phyloP scores from a whole-genome alignment of 305 asterid genomes.

The Solanum hybrid region DNA sequence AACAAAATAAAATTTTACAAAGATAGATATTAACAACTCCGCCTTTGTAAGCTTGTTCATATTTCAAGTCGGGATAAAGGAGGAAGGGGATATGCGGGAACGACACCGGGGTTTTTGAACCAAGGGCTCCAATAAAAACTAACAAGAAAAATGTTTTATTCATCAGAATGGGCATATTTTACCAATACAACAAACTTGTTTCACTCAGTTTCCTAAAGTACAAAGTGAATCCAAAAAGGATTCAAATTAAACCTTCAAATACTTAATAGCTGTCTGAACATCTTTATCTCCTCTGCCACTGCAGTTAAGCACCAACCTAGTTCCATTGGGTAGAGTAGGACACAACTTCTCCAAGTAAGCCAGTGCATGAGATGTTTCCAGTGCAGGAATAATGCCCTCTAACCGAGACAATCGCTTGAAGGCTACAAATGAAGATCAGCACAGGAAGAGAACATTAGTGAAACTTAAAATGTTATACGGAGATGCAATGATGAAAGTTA shows the following conservation, averaged over 20 bases:
- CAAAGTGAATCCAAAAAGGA: neutral
- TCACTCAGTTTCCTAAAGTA: neutral
- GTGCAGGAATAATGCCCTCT: conserved; percentile 89
- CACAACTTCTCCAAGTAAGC: conserved; percentile 76
- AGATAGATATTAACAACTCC: neutral
- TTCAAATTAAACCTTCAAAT: conserved; percentile 33
- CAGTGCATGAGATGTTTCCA: conserved; percentile 87
- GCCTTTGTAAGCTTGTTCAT: neutral
- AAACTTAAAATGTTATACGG: neutral
- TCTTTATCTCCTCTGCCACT: conserved; percentile 96
- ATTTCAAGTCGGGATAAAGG: neutral
- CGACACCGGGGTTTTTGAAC: neutral
- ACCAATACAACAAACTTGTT: neutral
- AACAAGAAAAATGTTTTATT: neutral
- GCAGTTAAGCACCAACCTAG: conserved; percentile 75
- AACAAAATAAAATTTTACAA: neutral
- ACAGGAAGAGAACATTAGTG: neutral
- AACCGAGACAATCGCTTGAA: conserved; percentile 70
- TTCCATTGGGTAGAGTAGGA: conserved; percentile 63
- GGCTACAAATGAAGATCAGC: conserved; percentile 29
- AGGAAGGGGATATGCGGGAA: neutral
- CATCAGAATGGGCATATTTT: neutral
- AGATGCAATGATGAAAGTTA: neutral
- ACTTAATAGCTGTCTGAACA: conserved; percentile 71
- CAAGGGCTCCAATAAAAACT: neutral